These are phyloP conservation scores for Hymenoscyphus fraxineus DNA, from an alignment of 2,329 filamentous ascomycete species.

Conservation along the genomic window DNA sequence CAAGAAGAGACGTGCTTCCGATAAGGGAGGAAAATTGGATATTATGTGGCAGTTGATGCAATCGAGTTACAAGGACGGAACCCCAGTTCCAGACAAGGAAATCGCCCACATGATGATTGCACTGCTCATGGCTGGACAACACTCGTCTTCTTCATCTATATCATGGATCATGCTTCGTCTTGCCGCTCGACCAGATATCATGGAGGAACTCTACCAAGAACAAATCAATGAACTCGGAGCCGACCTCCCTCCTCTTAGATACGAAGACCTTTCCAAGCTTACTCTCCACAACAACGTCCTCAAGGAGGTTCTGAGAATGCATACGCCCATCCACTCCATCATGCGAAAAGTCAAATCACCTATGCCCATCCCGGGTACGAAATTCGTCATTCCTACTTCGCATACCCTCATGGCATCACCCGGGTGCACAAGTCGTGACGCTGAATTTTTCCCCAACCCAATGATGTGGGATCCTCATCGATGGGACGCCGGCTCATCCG, in stretches of 20 bases:
- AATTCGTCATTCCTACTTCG: conserved; percentile 74
- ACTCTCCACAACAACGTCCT: conserved; percentile 80
- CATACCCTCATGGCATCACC: conserved; percentile 83
- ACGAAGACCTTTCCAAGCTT: conserved; percentile 74
- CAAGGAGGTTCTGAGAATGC: conserved; percentile 86
- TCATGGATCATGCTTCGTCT: conserved; percentile 83
- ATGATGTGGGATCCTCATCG: conserved; percentile 84
- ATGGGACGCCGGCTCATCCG: conserved; percentile 68
- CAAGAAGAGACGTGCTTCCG: conserved; percentile 54
- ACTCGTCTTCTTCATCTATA: conserved; percentile 79
- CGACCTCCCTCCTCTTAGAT: conserved; percentile 70
- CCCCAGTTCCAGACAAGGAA: conserved; percentile 73
- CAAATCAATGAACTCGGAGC: conserved; percentile 70
- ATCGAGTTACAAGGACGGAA: conserved; percentile 79
- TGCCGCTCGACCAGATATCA: conserved; percentile 70
- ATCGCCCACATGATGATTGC: conserved; percentile 94
- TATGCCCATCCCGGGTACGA: conserved; percentile 77
- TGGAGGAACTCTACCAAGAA: conserved; percentile 79
- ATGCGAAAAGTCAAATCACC: conserved; percentile 88
- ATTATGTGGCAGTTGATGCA: conserved; percentile 92
- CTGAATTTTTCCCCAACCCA: conserved; percentile 77
- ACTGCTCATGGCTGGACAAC: conserved; percentile 86
- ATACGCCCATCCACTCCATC: conserved; percentile 93
- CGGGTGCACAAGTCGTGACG: conserved; percentile 70
- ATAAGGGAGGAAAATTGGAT: conserved; percentile 54